Conservation (phyloP, 2,329 filamentous ascomycete species). For the Corniculantispora saksenae region DNA sequence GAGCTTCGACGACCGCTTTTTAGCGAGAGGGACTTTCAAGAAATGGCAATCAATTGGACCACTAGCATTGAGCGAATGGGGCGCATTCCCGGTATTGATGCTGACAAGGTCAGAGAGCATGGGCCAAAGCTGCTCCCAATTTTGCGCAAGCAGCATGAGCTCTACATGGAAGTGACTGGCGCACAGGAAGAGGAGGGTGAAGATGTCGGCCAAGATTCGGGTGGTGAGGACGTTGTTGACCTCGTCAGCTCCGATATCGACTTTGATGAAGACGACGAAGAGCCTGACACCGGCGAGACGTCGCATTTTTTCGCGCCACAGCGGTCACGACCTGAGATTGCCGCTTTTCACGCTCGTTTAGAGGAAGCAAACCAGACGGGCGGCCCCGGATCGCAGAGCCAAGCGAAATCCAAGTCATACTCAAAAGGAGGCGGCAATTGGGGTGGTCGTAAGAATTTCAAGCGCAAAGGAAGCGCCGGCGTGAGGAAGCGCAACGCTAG, state of each 20-base stretch:
- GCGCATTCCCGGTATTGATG: conserved; percentile 62
- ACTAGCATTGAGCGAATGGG: conserved; percentile 61
- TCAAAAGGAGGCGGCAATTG: conserved; percentile 26
- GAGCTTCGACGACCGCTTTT: conserved; percentile 63
- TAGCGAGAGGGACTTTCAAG: conserved; percentile 66
- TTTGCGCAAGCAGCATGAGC: conserved; percentile 48
- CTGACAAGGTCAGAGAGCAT: conserved; percentile 61
- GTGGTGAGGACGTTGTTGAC: conserved; percentile 52
- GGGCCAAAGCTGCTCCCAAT: conserved; percentile 63
- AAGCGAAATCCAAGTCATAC: conserved; percentile 29
- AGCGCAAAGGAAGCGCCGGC: conserved; percentile 28
- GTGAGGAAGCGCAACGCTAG: conserved; percentile 24
- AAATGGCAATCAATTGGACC: conserved; percentile 74
- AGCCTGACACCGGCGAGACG: conserved; percentile 25
- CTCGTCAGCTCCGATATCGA: conserved; percentile 51
- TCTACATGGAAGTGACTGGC: conserved; percentile 55
- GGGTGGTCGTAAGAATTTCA: conserved; percentile 27
- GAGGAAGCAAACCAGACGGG: conserved; percentile 31
- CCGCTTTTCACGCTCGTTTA: conserved; percentile 37
- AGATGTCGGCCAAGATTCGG: conserved; percentile 24
- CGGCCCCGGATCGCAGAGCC: conserved; percentile 20
- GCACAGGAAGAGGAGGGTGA: conserved; percentile 21
- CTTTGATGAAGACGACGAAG: conserved; percentile 40
- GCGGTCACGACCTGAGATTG: conserved; percentile 31
- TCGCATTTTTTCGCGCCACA: conserved; percentile 49